Evolutionary conservation across 805 yeast species (phyloP).

Genomic region (Yamadazyma ubonensis): DNA sequence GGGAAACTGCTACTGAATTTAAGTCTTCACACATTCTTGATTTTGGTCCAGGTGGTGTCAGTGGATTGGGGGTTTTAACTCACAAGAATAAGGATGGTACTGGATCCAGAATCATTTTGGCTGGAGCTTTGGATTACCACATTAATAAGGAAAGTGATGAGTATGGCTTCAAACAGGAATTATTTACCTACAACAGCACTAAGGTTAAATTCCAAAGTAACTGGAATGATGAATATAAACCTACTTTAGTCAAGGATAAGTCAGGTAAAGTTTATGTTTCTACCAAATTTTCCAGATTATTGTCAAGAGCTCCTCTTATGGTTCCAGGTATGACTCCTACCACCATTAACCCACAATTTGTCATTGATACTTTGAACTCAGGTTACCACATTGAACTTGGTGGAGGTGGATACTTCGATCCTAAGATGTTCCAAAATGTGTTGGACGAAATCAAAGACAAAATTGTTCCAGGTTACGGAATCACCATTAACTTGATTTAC

Average conservation of each 20-base stretch:
- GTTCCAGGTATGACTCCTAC: conserved; percentile 99
- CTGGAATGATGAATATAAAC: conserved; percentile 88
- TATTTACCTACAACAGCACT: conserved; percentile 67
- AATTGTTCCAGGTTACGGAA: conserved; percentile 82
- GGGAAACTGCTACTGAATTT: conserved; percentile 89
- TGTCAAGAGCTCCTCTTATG: conserved; percentile 94
- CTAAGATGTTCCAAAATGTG: conserved; percentile 69
- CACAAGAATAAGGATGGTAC: conserved; percentile 99
- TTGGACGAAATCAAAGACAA: conserved; percentile 65
- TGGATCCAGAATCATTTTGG: conserved; percentile 91
- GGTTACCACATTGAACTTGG: conserved; percentile 98
- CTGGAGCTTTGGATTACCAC: conserved; percentile 73
- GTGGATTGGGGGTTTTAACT: conserved; percentile 94
- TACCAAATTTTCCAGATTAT: conserved; percentile 87
- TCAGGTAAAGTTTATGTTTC: conserved; percentile 80
- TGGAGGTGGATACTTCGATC: conserved; percentile 96
- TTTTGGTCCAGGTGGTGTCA: conserved; percentile 98
- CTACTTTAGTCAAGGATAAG: conserved; percentile 73
- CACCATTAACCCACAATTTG: conserved; percentile 91
- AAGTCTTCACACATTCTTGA: conserved; percentile 86
- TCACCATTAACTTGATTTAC: conserved; percentile 88
- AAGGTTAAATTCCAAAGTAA: conserved; percentile 80
- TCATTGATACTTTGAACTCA: conserved; percentile 89
- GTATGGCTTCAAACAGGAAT: conserved; percentile 92
- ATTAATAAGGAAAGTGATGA: conserved; percentile 66